Evolutionary conservation across 306 rosid genomes (phyloP).

Genomic region (Malus domestica): DNA sequence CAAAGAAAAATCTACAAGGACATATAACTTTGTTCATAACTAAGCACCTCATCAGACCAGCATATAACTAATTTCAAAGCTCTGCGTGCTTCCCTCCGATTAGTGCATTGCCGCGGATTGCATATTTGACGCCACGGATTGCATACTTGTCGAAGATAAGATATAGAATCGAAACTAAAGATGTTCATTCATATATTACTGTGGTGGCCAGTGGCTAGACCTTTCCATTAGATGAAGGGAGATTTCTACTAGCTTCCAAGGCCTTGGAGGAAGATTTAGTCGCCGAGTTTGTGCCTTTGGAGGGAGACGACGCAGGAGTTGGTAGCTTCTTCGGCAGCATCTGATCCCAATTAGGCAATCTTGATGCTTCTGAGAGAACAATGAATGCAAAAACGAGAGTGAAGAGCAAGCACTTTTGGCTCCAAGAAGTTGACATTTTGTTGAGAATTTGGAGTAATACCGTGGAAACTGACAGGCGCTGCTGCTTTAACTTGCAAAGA

Average conservation of each 20-base stretch:
- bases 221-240: conserved; percentile 51
- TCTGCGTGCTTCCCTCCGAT: conserved; percentile 20
- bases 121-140: conserved; percentile 3
- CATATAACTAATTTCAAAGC: conserved; percentile 2
- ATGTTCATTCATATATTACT: background rate
- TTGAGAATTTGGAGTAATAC: background rate
- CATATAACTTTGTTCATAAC: conserved; percentile 4
- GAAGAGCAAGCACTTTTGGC: conserved; percentile 45
- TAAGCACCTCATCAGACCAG: conserved; percentile 16
- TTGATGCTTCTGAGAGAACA: conserved; percentile 53
- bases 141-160: no score
- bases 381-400: conserved; percentile 32
- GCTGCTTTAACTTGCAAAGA: conserved; percentile 20
- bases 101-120: conserved; percentile 12
- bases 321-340: conserved; percentile 94
- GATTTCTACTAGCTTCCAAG: conserved; percentile 18
- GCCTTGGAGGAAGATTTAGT: conserved; percentile 33
- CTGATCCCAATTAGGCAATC: conserved; percentile 63
- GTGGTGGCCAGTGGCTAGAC: conserved; percentile 23
- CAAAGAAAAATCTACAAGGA: conserved; percentile 27
- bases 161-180: no score
- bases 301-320: conserved; percentile 80
- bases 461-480: background rate
- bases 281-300: conserved; percentile 62
- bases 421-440: conserved; percentile 49